A percentile compares a stretch with the other conserved stretches of the same genome.
These are phyloP conservation scores for Aspergillus hortae DNA, from an alignment of 2,329 filamentous ascomycete genomes.

Conservation along the genomic window DNA sequence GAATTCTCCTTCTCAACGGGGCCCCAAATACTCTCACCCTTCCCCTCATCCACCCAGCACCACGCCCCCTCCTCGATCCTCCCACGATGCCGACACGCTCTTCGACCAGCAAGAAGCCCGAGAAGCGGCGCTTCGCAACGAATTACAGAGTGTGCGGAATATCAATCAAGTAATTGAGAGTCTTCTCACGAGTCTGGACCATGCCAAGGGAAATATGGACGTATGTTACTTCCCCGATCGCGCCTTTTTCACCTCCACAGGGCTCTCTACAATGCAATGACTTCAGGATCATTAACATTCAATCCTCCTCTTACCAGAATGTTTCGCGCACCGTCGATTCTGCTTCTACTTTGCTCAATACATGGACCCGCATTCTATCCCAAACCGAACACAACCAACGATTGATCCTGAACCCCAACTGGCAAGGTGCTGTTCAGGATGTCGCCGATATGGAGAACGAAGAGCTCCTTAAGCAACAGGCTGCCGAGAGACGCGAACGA, in stretches of 20 bases:
- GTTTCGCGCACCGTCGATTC: conserved; percentile 82
- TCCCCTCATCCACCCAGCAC: conserved; percentile 37
- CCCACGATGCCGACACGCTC: conserved; percentile 49
- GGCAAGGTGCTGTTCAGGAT: conserved; percentile 86
- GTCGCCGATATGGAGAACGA: conserved; percentile 83
- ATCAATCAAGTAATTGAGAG: conserved; percentile 84
- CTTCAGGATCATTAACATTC: conserved; percentile 6
- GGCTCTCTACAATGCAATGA: neutral
- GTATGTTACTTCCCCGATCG: conserved; percentile 25
- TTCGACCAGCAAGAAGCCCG: conserved; percentile 65
- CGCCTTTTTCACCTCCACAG: too few relatives aligned
- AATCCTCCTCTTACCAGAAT: conserved; percentile 51
- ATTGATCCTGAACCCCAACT: conserved; percentile 79
- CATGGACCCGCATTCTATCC: conserved; percentile 92
- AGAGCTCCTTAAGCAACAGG: conserved; percentile 67
- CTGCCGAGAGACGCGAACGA: conserved; percentile 68
- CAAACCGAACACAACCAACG: conserved; percentile 98
- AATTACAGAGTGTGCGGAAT: conserved; percentile 76
- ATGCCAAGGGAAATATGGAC: conserved; percentile 49
- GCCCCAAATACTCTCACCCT: conserved; percentile 29
- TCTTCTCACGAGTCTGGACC: conserved; percentile 43
- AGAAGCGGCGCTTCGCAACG: conserved; percentile 70
- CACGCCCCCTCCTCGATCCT: conserved; percentile 24
- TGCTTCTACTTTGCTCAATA: conserved; percentile 84
- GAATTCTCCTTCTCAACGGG: conserved; percentile 51